These are phyloP conservation scores for Castanea sativa DNA, from an alignment of 306 rosid species.

Conservation along the genomic window DNA sequence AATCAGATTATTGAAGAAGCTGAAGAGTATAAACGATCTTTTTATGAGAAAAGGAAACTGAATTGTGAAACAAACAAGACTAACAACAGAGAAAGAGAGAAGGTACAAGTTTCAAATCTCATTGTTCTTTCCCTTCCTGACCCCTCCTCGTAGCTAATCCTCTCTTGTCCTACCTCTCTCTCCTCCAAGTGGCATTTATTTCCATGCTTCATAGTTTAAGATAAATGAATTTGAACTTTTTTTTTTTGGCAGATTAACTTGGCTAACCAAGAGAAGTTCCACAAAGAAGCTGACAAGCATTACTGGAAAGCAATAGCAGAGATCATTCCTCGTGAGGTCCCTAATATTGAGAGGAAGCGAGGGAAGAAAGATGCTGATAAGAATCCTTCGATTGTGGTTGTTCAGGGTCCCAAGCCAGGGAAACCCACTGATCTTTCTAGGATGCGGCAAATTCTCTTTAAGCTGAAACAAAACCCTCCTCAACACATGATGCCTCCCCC, in stretches of 20 bases:
- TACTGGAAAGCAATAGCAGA: conserved; percentile 96
- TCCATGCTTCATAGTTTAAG: conserved; percentile 19
- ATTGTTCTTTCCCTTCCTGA: background rate
- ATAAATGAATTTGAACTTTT: conserved; percentile 11
- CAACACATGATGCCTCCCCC: conserved; percentile 89
- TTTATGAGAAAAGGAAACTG: conserved; percentile 74
- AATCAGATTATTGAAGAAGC: conserved; percentile 85
- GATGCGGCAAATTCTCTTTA: conserved; percentile 76
- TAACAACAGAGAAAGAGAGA: conserved; percentile 81
- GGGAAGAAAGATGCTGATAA: conserved; percentile 82
- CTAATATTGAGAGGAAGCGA: conserved; percentile 87
- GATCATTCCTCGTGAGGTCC: conserved; percentile 85
- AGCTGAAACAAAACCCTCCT: conserved; percentile 84
- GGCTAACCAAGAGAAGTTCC: conserved; percentile 84
- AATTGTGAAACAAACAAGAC: conserved; percentile 66
- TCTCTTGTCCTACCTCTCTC: background rate
- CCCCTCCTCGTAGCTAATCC: background rate
- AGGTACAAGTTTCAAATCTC: conserved; percentile 38
- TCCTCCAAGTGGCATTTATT: background rate
- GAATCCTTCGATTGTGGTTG: conserved; percentile 54
- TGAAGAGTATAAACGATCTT: conserved; percentile 70
- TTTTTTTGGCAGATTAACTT: conserved; percentile 48
- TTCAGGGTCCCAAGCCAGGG: conserved; percentile 97
- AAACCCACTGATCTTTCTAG: conserved; percentile 88
- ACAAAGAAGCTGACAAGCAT: conserved; percentile 92